These are phyloP conservation scores for Populus tomentosa DNA, from an alignment of 441 rosid species.

Conservation along the genomic window DNA sequence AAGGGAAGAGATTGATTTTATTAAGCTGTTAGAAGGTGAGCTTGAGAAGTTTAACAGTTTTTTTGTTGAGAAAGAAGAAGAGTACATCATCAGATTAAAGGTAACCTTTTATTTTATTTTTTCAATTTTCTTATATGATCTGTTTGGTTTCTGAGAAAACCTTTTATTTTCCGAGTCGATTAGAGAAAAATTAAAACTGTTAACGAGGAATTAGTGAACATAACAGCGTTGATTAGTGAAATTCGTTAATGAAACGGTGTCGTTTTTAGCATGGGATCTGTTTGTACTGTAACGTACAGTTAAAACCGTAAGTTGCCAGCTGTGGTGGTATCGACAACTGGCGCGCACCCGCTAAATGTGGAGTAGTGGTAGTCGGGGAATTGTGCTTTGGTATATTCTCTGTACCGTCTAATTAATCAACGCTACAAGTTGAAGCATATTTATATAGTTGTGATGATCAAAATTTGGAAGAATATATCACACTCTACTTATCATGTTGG, in stretches of 20 bases:
- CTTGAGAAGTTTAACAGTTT: constrained; percentile 82
- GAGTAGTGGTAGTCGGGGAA: background rate
- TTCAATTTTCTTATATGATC: background rate
- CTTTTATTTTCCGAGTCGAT: too few species aligned
- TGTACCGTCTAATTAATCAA: background rate
- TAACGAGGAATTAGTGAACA: background rate
- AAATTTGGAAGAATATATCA: too few species aligned
- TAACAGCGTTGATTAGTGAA: background rate
- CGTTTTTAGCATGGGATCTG: background rate
- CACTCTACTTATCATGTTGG: too few species aligned
- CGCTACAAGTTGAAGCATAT: background rate
- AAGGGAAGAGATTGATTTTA: constrained; percentile 64
- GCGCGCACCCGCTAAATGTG: background rate
- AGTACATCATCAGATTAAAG: constrained; percentile 82
- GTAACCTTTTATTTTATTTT: constrained; percentile 20
- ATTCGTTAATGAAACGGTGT: constrained; percentile 1
- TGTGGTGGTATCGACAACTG: constrained; percentile 4
- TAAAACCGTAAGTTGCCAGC: constrained; percentile 9
- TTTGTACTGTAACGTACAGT: constrained; percentile 5
- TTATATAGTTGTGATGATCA: too few species aligned
- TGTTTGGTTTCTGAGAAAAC: constrained; percentile 15
- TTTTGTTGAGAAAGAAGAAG: constrained; percentile 92
- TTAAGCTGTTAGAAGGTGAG: constrained; percentile 64
- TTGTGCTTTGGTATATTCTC: constrained; percentile 16
- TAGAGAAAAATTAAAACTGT: background rate